These are phyloP conservation scores for Triangularia verruculosa DNA, from an alignment of 2,329 filamentous ascomycete genomes.

Conservation along the genomic window DNA sequence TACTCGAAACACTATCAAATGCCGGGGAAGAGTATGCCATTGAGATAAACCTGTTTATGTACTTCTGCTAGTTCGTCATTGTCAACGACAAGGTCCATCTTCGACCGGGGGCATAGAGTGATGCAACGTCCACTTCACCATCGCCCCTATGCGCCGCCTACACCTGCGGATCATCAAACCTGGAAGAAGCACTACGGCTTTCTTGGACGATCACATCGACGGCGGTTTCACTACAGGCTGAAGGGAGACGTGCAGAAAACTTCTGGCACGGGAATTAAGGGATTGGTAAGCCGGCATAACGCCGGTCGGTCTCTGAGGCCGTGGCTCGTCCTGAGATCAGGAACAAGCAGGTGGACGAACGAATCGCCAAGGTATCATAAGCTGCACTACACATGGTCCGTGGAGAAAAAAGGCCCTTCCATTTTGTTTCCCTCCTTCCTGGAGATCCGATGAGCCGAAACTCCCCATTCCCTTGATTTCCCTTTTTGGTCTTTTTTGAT, in stretches of 20 bases:
- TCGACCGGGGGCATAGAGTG: too few species aligned
- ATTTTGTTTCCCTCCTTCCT: conserved; percentile 15
- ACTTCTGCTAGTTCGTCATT: too few species aligned
- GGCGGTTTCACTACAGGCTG: neutral
- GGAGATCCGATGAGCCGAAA: conserved; percentile 22
- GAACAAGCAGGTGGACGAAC: conserved; percentile 50
- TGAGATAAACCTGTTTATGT: too few species aligned
- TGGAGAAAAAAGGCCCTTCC: conserved; percentile 25
- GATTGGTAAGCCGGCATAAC: conserved; percentile 58
- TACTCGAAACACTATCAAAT: neutral
- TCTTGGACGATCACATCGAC: neutral
- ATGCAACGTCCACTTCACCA: too few species aligned
- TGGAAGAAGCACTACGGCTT: neutral
- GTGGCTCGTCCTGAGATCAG: conserved; percentile 56
- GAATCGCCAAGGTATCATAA: conserved; percentile 41
- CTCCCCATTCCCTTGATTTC: conserved; percentile 29
- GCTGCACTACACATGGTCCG: conserved; percentile 38
- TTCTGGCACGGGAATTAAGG: conserved; percentile 16
- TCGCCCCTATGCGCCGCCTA: too few species aligned
- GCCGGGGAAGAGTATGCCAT: too few species aligned
- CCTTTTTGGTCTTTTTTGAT: conserved; percentile 25
- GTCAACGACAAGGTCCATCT: too few species aligned
- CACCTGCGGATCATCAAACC: neutral
- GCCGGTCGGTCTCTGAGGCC: conserved; percentile 74
- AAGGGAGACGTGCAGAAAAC: neutral